Evolutionary conservation across 2,329 filamentous ascomycete species (phyloP).

Genomic region (Thelonectria discophora): DNA sequence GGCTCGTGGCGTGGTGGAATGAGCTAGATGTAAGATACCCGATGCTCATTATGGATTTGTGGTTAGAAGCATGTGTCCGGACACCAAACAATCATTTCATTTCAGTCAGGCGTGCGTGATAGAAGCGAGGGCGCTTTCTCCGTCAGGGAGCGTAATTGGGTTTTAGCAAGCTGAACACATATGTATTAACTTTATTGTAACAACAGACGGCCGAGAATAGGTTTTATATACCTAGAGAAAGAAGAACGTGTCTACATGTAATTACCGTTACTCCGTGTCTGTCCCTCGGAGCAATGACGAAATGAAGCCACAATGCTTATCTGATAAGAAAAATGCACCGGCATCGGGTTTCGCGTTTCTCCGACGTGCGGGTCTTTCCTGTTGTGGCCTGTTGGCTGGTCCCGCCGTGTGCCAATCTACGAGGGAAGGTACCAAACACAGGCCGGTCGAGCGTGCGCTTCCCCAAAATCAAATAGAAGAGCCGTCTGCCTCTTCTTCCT

Average conservation of each 20-base stretch:
- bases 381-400: constrained; percentile 27
- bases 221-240: neutral
- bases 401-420: constrained; percentile 25
- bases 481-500: constrained; percentile 29
- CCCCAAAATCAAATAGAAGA: constrained; percentile 40
- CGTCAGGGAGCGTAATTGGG: neutral
- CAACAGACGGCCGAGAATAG: neutral
- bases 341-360: constrained; percentile 38
- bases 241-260: neutral
- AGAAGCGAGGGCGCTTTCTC: neutral
- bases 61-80: constrained; percentile 9
- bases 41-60: constrained; percentile 20
- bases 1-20: constrained; percentile 33
- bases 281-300: constrained; percentile 38
- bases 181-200: constrained; percentile 1
- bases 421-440: constrained; percentile 9
- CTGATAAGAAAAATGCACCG: constrained; percentile 37
- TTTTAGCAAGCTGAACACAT: neutral
- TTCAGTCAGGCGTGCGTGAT: constrained; percentile 20
- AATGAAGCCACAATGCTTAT: constrained; percentile 36
- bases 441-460: constrained; percentile 31
- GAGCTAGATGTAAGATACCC: constrained; percentile 36
- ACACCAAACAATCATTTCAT: constrained; percentile 19
- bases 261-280: neutral
- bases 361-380: constrained; percentile 29